Base-by-base conservation (phyloP, 176 grass and related monocot genomes). In the Eleusine coracana region DNA sequence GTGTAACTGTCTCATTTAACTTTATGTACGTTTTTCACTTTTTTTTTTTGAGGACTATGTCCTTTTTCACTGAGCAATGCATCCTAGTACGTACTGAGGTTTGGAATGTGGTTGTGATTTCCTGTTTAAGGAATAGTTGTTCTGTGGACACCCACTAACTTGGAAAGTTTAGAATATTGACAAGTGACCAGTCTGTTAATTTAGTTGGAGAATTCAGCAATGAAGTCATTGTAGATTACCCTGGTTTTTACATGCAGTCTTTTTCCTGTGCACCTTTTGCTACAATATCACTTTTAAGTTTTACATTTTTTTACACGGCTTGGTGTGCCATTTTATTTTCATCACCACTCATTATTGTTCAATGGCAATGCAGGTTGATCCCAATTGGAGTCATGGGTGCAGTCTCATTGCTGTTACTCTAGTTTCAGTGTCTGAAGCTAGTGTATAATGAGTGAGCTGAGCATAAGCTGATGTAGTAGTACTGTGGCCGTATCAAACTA, bases 361-460 rank as follows among this genome's bases (percentile, higher is more conserved):
- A 42, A 84, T 31, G 29, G 10, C 38, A 34, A 23, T 69, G 82
- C 73, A 84, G 82, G 64, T 76, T 69, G 27, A 66, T 84, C 63
- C 31, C 11, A 42, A 44, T 44, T 44, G 41, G 41, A 44, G 61
- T 54, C 38, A 84, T 77, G 11, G 64, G 17, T 34, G 17, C 25
- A 29, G 55, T 61, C 20, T 18, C 13, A 27, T 44, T 42, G 39
- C 0, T 62, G 55, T 6, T 15, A 41, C 34, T 21, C 63, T 23
- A 68, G 49, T 14, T 7, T 5, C 16, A 44, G 15, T 50, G 1
- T 68, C 18, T 37, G 52, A 58, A 76, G 73, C 63, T 84, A 37
- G n/a, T 20, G 68, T 23, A 67, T 68, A 58, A 34, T n/a, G 66
- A 68, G 48, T 31, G 1, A 4, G 54, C 23, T 76, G 72, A 58